A percentile compares a stretch with the other conserved stretches of the same genome.
Evolutionary conservation across 2,329 filamentous ascomycete species (phyloP).

Genomic region (Colletotrichum viniferum): DNA sequence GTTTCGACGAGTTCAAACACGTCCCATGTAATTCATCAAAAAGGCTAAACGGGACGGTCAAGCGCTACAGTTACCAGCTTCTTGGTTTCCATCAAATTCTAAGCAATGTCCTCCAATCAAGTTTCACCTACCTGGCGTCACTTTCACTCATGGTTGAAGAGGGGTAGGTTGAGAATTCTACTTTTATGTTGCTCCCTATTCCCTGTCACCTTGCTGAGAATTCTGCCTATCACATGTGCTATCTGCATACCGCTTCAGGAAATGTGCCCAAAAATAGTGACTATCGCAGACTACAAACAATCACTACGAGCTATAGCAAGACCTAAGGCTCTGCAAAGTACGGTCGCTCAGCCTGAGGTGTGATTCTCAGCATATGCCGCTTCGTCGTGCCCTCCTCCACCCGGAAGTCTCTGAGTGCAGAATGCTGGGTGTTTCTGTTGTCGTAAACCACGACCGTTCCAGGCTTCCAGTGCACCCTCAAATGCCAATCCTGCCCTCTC

Average conservation of each 20-base stretch:
- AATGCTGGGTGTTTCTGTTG: background rate
- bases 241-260: background rate
- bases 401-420: background rate
- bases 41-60: background rate
- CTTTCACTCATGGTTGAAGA: background rate
- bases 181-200: accelerated
- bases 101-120: background rate
- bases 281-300: background rate
- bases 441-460: background rate
- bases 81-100: background rate
- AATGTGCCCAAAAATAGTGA: background rate
- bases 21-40: background rate
- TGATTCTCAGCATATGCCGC: background rate
- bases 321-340: background rate
- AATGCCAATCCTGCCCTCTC: background rate
- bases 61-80: background rate
- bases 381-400: background rate
- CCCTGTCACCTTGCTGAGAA: background rate
- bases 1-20: background rate
- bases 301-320: background rate
- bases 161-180: background rate
- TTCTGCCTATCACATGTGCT: background rate
- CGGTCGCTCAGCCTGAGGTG: background rate
- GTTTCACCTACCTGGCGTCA: background rate
- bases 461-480: background rate